phyloP scores from a whole-genome alignment of 192 early-diverging fungal genomes.

The Coemansia sp. region DNA sequence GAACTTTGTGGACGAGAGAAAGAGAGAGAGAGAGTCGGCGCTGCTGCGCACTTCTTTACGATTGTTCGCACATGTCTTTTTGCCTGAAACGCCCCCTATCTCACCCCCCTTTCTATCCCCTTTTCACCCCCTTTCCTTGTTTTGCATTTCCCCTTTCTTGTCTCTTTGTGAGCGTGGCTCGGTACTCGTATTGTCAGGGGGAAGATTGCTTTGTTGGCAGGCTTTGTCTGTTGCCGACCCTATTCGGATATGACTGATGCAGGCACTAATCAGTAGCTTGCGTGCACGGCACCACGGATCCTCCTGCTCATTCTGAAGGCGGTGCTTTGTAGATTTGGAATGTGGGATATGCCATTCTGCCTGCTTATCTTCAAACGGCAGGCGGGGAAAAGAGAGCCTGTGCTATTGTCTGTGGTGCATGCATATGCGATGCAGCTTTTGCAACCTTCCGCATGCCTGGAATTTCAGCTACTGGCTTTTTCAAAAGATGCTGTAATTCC shows the following conservation, averaged over 20 bases:
- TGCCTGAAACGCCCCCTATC: background rate
- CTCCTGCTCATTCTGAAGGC: background rate
- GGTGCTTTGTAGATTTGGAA: background rate
- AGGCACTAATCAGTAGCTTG: background rate
- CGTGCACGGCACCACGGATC: background rate
- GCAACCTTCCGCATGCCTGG: slow-evolving; percentile 13
- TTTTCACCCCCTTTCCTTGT: slow-evolving; percentile 1
- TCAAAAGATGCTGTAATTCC: background rate
- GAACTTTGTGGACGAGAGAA: background rate
- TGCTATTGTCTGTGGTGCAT: background rate
- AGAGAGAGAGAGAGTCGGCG: background rate
- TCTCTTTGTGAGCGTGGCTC: slow-evolving; percentile 4
- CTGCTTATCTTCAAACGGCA: background rate
- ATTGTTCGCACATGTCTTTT: background rate
- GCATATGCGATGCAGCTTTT: slow-evolving; percentile 8
- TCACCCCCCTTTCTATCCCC: background rate
- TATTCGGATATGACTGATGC: background rate
- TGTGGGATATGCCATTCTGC: background rate
- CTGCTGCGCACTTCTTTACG: background rate
- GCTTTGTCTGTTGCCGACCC: background rate
- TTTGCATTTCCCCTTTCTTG: background rate
- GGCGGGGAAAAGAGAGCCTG: background rate
- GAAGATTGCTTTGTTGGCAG: background rate
- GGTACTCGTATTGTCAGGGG: background rate
- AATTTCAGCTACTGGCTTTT: background rate